Base-by-base conservation (phyloP, 108 stramenopile species). In the Bacterosira constricta region DNA sequence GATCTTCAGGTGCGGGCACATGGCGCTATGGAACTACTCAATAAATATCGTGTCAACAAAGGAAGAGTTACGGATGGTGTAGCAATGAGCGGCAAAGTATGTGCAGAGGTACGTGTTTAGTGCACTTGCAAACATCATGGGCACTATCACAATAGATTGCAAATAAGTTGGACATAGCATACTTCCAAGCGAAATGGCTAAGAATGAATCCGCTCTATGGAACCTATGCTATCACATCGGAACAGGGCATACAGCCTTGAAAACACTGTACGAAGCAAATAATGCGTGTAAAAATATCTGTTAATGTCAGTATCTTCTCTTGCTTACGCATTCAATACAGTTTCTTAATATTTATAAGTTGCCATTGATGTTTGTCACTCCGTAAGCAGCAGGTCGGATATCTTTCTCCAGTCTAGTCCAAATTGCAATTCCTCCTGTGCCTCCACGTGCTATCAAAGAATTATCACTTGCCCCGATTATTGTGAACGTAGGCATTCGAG, bases 391-490 rank as follows among this genome's bases (percentile, higher is more conserved):
- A 55, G 84, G 84, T 26, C 86, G 69, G 39, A 87, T 83, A 44
- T 87, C 86, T 47, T 87, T 81, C 15, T 79, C 84, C 46, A 87
- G 49, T 34, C 71, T 64, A 30, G 83, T 85, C 86, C 86, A 87
- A 70, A 87, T 87, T 13, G 86, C 86, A 59, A 87, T 87, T 8
- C 86, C 81, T 35, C 86, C 86, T 9, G 79, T 67, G 27, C 84
- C 86, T 29, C 86, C 86, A 38, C 86, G 60, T 3, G 86, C 86
- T 69, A 87, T 80, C 56, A 87, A 63, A 27, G 86, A 82, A n/a
- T 54, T 76, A 10, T 87, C 84, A 59, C 86, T 87, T 11, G 82
- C 82, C 13, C 79, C 86, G 31, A 87, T 85, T 31, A 85, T 85
- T 9, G 82, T 85, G 57, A 87, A 87, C 4, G 86, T 72, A 13